These are phyloP conservation scores for Parsonsia alboflavescens DNA, from an alignment of 257 asterid genomes.

Conservation along the genomic window DNA sequence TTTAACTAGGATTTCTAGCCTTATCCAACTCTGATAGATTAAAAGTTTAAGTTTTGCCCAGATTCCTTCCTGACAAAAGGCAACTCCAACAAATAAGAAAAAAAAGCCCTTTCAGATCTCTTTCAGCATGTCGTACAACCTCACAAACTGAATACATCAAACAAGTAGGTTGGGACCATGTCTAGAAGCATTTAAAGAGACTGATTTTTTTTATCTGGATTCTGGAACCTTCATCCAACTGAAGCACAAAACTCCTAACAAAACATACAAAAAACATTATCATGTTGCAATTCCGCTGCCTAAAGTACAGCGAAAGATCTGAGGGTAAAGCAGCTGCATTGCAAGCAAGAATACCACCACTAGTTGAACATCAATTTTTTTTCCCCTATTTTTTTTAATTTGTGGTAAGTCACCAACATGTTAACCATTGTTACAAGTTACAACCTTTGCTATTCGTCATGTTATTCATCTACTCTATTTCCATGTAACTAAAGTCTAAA, in stretches of 20 bases:
- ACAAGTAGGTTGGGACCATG: neutral
- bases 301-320: neutral
- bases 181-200: neutral
- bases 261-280: neutral
- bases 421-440: neutral
- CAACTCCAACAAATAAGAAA: neutral
- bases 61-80: neutral
- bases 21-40: neutral
- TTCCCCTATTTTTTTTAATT: neutral
- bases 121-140: neutral
- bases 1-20: neutral
- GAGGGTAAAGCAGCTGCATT: neutral
- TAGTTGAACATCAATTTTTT: neutral
- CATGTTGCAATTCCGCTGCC: neutral
- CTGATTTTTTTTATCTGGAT: neutral
- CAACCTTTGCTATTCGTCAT: neutral
- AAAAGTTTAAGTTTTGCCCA: neutral
- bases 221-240: neutral
- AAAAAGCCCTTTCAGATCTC: neutral
- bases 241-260: neutral
- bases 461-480: neutral
- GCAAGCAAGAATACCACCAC: neutral
- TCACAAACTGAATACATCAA: neutral
- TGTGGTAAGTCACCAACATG: neutral
- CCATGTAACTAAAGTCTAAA: neutral